phyloP scores from a whole-genome alignment of 169 alveolate genomes.

The Cryptosporidium sp. region DNA sequence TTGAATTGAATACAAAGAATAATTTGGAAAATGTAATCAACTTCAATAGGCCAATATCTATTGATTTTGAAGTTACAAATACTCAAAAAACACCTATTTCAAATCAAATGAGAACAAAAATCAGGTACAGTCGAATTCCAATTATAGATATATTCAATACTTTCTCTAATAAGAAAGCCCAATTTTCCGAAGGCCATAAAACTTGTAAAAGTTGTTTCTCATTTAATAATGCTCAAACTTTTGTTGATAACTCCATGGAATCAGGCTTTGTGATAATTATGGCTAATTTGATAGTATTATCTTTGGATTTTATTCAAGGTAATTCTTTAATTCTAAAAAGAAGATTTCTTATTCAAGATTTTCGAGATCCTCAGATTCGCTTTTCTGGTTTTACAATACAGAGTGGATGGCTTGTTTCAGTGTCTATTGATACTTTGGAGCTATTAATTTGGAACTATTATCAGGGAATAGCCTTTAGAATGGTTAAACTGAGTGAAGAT shows the following conservation, averaged over 20 bases:
- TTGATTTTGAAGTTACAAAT: constrained; percentile 5
- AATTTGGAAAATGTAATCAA: neutral
- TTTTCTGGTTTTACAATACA: constrained; percentile 15
- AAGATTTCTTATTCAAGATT: constrained; percentile 40
- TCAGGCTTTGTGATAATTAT: constrained; percentile 22
- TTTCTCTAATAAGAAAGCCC: neutral
- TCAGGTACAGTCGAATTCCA: constrained; percentile 25
- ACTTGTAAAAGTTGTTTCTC: constrained; percentile 51
- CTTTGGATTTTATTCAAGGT: constrained; percentile 23
- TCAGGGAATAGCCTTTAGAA: constrained; percentile 55
- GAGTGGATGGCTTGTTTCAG: constrained; percentile 34
- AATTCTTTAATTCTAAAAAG: neutral
- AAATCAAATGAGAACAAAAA: neutral
- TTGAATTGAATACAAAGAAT: neutral
- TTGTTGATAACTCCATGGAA: constrained; percentile 33
- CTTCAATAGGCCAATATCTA: constrained; percentile 8
- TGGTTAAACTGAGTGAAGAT: constrained; percentile 6
- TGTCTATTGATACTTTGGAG: neutral
- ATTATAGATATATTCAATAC: neutral
- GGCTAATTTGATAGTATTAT: constrained; percentile 32
- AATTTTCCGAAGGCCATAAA: neutral
- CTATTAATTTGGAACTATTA: constrained; percentile 50
- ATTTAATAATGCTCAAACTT: constrained; percentile 3
- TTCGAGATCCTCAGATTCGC: neutral
- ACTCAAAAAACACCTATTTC: neutral